Base-by-base conservation (phyloP, 495 filamentous ascomycete species). In the Penicillium ochrochloron region DNA sequence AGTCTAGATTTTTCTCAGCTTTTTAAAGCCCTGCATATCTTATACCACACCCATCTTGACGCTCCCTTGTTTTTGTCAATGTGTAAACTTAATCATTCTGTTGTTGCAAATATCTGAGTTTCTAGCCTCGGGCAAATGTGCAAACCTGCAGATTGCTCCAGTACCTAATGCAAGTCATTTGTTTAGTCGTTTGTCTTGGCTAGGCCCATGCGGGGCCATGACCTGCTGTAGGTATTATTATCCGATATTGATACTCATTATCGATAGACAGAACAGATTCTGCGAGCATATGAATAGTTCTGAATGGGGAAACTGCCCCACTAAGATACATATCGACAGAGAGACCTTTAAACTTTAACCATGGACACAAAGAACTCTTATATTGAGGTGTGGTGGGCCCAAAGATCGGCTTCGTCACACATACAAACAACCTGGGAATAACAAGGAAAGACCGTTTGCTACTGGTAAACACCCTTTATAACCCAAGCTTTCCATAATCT, bases 1-100 rank as follows among this genome's bases (percentile, higher is more conserved):
- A 66, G 69, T 72, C 61, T 68, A 68, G 66, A 68, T 62, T 59
- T 62, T 29, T 56, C 34, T 55, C 62, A 59, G 54, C 60, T 62
- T 65, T 61, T 11, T 14, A 64, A 57, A 66, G 33, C 63, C 65
- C 41, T 71, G 66, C 66, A 71, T 71, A 66, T 57, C 37, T 27
- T 46, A 31, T 31, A 42, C 59, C 27, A 21, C 8, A 33, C 12
- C n/a, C 51, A 42, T n/a, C 11, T 34, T 12, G 51, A 52, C 44
- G 23, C 19, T 39, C 42, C 0, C 15, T 23, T 23, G 19, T 58
- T 39, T 56, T 9, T 56, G 33, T 21, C 29, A 19, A 19, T 50
- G 15, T 25, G 29, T 46, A 51, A 54, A 17, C n/a, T 31, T n/a
- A 54, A 17, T 29, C 21, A n/a, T 54, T 54, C 11, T 29, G 51